Percentiles rank a stretch among this genome's conserved stretches.
Evolutionary conservation across 805 yeast genomes (phyloP).

Genomic region (Yarrowia sp.): DNA sequence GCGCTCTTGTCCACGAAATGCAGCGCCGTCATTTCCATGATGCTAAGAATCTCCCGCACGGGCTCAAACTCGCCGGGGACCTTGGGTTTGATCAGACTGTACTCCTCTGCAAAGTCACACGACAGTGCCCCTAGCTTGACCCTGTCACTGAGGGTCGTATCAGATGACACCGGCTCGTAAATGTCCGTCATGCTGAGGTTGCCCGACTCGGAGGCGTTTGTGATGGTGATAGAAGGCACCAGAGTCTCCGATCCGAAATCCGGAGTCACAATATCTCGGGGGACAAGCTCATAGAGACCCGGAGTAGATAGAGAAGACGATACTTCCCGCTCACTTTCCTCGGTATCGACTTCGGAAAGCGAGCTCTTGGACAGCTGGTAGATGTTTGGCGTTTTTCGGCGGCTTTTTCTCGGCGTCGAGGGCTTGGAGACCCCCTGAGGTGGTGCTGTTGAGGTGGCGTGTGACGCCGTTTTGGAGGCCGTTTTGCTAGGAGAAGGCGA

Average conservation of each 20-base stretch:
- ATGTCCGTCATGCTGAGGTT: constrained; percentile 27
- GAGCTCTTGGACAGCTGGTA: constrained; percentile 34
- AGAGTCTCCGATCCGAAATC: constrained; percentile 10
- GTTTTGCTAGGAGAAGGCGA: constrained; percentile 33
- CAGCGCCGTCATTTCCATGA: constrained; percentile 55
- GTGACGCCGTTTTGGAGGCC: constrained; percentile 15
- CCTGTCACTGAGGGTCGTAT: neutral
- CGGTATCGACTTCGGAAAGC: constrained; percentile 30
- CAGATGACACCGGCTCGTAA: constrained; percentile 20
- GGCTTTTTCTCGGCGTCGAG: constrained; percentile 20
- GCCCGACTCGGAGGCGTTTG: constrained; percentile 25
- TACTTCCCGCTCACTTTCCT: constrained; percentile 16
- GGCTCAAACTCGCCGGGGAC: constrained; percentile 62
- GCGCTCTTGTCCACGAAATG: constrained; percentile 54
- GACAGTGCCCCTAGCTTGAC: constrained; percentile 3
- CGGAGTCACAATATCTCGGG: constrained; percentile 3
- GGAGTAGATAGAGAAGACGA: constrained; percentile 28
- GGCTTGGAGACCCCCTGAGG: neutral
- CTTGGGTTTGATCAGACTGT: constrained; percentile 41
- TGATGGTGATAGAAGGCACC: neutral
- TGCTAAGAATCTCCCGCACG: constrained; percentile 63
- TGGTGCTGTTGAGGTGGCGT: neutral
- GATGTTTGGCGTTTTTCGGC: constrained; percentile 34
- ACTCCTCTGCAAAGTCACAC: constrained; percentile 40
- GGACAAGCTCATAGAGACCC: constrained; percentile 18